Evolutionary conservation across 345 rosid genomes (phyloP), one percentile per base, ranked within the genome.

Genomic region (Arabidopsis arenosa): DNA sequence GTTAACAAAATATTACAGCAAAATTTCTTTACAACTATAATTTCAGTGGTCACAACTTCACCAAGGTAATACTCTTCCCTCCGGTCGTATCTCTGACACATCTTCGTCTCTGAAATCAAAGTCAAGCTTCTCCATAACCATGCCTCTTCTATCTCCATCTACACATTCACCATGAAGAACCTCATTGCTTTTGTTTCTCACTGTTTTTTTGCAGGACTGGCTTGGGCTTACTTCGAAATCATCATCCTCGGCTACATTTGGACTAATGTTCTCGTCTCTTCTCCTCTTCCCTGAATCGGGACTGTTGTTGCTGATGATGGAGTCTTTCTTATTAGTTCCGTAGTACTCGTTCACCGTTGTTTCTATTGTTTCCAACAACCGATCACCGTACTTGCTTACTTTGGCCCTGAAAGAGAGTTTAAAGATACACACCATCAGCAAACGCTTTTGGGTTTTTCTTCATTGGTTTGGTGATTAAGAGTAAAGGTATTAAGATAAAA

Each of bases 351-450:
- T 88, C 12, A 92, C 79, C 13, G 92, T 86, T 26, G 87, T 76
- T 77, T 95, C 96, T 77, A 90, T 92, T 39, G 97, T 89, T 84
- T 89, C 90, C 68, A 95, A 82, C 80, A 92, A 35, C 32, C 86
- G 89, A 59, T 89, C 97, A 60, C 99, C 96, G 8, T 88, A 92
- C 75, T 88, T 87, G 47, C 77, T 83, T 66, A 92, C 81, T 88
- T 92, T 92, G 15, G 85, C 96, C 85, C 97, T 92, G 76, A 51
- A 74, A 72, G 60, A 36, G 9, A 45, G 33, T 63, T 70, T 18
- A 36, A 26, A 15, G 55, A 51, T 53, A n/a, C 56, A 41, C 73
- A 72, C 45, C 65, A 66, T 49, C 30, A 40, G 41, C 61, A 67
- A 8, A 45, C 14, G 14, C 33, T 37, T 47, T 23, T 15, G 33